Percentiles rank a stretch among this genome's conserved stretches.
These are phyloP conservation scores for Ogataea paraovalis DNA, from an alignment of 805 yeast species.

Conservation along the genomic window DNA sequence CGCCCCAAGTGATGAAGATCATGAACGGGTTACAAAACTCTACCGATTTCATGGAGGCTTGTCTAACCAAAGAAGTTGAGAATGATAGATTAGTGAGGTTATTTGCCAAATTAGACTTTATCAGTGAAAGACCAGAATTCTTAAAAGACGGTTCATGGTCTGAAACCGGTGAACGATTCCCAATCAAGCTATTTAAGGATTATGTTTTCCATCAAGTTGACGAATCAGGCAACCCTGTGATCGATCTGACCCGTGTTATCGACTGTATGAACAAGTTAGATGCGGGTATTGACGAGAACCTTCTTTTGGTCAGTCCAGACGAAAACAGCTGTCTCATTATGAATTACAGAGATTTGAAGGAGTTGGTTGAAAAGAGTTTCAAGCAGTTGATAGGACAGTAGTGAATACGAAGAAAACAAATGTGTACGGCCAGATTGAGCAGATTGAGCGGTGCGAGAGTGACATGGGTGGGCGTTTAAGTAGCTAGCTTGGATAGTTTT, in stretches of 20 bases:
- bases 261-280: conserved; percentile 82
- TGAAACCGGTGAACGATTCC: conserved; percentile 71
- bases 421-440: too few species aligned
- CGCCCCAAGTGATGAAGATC: conserved; percentile 42
- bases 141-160: conserved; percentile 57
- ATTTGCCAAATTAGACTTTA: conserved; percentile 73
- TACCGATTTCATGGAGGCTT: conserved; percentile 57
- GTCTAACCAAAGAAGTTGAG: conserved; percentile 71
- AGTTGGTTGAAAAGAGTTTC: conserved; percentile 65
- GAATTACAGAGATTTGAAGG: conserved; percentile 78
- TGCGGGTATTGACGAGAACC: conserved; percentile 82
- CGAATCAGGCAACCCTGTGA: conserved; percentile 68
- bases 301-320: conserved; percentile 77
- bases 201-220: conserved; percentile 82
- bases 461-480: neutral
- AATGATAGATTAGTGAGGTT: conserved; percentile 84
- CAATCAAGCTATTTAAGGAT: conserved; percentile 72
- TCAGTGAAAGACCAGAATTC: conserved; percentile 69
- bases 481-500: too few species aligned
- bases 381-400: conserved; percentile 36
- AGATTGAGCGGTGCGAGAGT: too few species aligned
- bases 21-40: conserved; percentile 48
- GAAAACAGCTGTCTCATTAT: conserved; percentile 82
- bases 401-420: neutral
- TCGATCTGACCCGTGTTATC: conserved; percentile 81